Evolutionary conservation across 1,284 basidiomycete genomes (phyloP).

Genomic region (Volvariella surrecta): DNA sequence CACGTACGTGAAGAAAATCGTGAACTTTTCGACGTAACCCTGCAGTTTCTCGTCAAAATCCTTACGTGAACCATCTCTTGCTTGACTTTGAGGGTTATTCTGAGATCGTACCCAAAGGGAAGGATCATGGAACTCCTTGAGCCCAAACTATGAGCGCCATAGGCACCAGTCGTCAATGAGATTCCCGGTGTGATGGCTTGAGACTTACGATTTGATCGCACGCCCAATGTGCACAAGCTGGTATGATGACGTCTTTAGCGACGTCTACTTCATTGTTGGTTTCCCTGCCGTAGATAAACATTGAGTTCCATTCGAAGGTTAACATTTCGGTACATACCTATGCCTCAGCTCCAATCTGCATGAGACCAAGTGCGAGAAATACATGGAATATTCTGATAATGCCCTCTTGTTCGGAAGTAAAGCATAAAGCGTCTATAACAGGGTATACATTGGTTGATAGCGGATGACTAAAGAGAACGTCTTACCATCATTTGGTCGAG

Average conservation of each 20-base stretch:
- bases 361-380: not conserved
- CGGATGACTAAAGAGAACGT: not conserved
- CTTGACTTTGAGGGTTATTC: too few relatives aligned
- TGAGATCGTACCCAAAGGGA: too few relatives aligned
- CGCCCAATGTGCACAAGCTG: conserved; percentile 17
- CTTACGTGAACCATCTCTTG: not conserved
- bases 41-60: not conserved
- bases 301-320: not conserved
- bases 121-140: not conserved
- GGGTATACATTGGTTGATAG: not conserved
- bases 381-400: not conserved
- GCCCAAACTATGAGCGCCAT: not conserved
- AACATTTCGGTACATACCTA: not conserved
- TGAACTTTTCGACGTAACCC: not conserved
- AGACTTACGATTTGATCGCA: conserved; percentile 16
- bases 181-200: not conserved
- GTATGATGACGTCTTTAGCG: conserved; percentile 16
- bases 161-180: not conserved
- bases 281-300: not conserved
- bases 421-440: conserved; percentile 14
- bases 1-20: not conserved
- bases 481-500: conserved; percentile 16
- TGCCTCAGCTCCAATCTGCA: not conserved
- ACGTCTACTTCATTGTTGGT: conserved; percentile 12
- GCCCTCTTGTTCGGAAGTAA: conserved; percentile 16